These are phyloP conservation scores for Penicillium simplicissimum DNA, from an alignment of 495 filamentous ascomycete genomes.

Conservation along the genomic window DNA sequence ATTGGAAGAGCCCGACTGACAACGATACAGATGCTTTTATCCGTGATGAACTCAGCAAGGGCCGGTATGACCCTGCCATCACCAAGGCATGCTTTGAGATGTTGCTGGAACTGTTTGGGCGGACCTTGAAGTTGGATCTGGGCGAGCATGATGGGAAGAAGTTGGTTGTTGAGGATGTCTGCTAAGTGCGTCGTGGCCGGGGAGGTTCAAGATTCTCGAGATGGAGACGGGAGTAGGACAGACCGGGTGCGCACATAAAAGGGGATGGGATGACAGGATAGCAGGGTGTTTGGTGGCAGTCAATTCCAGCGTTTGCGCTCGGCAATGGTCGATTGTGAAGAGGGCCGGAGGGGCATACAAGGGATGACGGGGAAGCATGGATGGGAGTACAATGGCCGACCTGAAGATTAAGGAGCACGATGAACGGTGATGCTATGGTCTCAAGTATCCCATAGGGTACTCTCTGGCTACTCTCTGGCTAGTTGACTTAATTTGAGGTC, in stretches of 20 bases:
- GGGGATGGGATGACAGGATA: conserved; percentile 1
- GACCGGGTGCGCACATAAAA: not conserved
- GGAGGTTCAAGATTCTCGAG: not conserved
- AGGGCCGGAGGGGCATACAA: not conserved
- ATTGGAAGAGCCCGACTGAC: conserved; percentile 2
- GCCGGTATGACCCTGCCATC: conserved; percentile 86
- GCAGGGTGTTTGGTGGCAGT: not conserved
- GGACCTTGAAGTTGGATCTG: conserved; percentile 75
- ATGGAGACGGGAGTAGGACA: not conserved
- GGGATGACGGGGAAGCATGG: not conserved
- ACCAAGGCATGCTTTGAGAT: conserved; percentile 91
- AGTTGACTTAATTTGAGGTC: not conserved
- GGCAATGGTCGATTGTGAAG: conserved; percentile 3
- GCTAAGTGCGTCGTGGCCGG: conserved; percentile 32
- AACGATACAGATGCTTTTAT: conserved; percentile 73
- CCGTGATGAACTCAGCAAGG: conserved; percentile 91
- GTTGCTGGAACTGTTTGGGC: conserved; percentile 79
- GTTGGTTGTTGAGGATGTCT: conserved; percentile 59
- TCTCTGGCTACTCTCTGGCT: not conserved
- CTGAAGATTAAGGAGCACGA: not conserved
- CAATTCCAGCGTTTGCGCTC: not conserved
- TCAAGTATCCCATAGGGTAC: not conserved
- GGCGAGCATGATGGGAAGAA: conserved; percentile 56
- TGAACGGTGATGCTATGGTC: too few species aligned
- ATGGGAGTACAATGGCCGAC: not conserved